Conservation (phyloP, 2,329 filamentous ascomycete species). For the Penicillium sp. region DNA sequence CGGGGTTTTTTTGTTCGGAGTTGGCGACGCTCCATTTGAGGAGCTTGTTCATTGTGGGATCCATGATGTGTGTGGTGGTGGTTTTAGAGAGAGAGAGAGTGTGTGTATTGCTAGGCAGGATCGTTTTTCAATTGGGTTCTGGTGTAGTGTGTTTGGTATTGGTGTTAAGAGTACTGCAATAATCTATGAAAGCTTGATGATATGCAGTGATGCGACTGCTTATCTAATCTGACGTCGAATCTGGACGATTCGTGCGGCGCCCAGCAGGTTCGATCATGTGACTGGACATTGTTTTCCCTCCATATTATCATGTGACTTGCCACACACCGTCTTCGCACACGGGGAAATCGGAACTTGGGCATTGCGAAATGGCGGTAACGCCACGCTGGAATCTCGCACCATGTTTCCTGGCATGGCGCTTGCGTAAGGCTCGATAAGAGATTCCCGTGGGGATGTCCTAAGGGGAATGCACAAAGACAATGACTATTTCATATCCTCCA, state of each 20-base stretch:
- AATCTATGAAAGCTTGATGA: not conserved
- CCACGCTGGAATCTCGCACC: not conserved
- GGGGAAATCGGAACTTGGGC: not conserved
- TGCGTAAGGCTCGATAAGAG: not conserved
- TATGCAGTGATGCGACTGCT: constrained; percentile 16
- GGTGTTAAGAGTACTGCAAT: not conserved
- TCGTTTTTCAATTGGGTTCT: not conserved
- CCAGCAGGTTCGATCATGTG: constrained; percentile 28
- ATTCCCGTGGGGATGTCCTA: not conserved
- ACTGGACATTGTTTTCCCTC: not conserved
- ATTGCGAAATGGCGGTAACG: constrained; percentile 16
- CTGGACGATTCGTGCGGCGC: constrained; percentile 32
- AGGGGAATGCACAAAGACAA: not conserved
- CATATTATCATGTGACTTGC: constrained; percentile 18
- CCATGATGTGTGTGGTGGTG: constrained; percentile 43
- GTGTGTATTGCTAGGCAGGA: not conserved
- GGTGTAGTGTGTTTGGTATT: not conserved
- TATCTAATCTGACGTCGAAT: constrained; percentile 23
- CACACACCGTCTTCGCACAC: constrained; percentile 19
- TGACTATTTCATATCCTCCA: not conserved
- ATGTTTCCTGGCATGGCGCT: constrained; percentile 4
- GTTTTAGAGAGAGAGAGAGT: not conserved
- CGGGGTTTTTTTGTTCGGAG: constrained; percentile 47
- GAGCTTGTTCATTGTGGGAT: constrained; percentile 72
- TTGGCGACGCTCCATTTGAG: constrained; percentile 78